Evolutionary conservation across 2,329 filamentous ascomycete genomes (phyloP), one percentile per base, ranked within the genome.

Genomic region (Penicillium sp.): DNA sequence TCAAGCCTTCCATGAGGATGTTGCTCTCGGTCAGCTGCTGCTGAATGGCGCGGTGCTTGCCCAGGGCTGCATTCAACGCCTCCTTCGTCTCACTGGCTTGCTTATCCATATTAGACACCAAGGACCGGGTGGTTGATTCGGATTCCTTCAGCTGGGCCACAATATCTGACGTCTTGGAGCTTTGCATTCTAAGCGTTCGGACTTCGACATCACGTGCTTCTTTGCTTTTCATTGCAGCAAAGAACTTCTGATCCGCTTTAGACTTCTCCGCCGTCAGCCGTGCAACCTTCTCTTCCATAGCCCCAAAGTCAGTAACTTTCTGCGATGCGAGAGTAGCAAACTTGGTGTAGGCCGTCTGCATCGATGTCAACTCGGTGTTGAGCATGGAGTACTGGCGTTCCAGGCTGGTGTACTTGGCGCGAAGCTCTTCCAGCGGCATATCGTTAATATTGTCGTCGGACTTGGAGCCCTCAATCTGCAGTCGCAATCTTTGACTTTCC

Each of bases 231-330:
- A 96, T 92, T 9, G 93, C 91, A 1, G 90, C 91, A 74, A 97
- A 97, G 73, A 96, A 99, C 76, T 97, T 97, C 71, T 97, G 93
- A 70, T 99, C 94, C 1, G 93, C 93, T 75, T 97, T 97, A 63
- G 89, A 87, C 79, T 99, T 99, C 76, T 99, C 92, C 0, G 91
- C 90, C 41, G 85, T 86, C 21, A 95, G 78, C 25, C 89, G 81
- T 19, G 85, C 79, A 38, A 93, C 81, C 61, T 89, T 89, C 56
- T 96, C 92, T 76, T 97, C 93, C 70, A 91, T 79, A 4, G 83
- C 81, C 6, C 82, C 80, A 52, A 90, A 86, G 61, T 96, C 92
- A 67, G 89, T 84, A 35, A 96, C 86, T 75, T 96, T 97, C 78
- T 91, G 93, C 51, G 89, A 88, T 8, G 92, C 92, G 57, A 96